A percentile compares a stretch with the other conserved stretches of the same genome.
These are phyloP conservation scores for Polysphondylium violaceum DNA, from an alignment of 78 protist species.

Conservation along the genomic window DNA sequence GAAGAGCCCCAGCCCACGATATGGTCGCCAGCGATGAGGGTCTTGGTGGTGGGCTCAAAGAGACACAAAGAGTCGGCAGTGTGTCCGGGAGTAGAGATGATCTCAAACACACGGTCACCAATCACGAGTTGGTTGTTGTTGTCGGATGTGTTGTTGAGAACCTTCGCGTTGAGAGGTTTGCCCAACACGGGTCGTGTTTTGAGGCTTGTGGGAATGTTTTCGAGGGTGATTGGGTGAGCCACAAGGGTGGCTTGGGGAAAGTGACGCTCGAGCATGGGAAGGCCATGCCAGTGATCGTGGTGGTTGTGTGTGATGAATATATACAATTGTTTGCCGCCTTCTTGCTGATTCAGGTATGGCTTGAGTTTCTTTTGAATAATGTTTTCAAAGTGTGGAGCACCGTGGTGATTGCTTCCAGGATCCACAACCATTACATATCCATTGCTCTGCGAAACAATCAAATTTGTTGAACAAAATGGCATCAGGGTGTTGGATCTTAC, in stretches of 20 bases:
- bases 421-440: constrained; percentile 13
- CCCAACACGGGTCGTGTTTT: constrained; percentile 22
- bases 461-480: constrained; percentile 33
- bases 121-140: neutral
- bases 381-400: constrained; percentile 24
- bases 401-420: constrained; percentile 54
- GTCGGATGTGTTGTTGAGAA: neutral
- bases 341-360: neutral
- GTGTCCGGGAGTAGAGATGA: constrained; percentile 69
- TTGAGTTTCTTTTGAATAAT: constrained; percentile 17
- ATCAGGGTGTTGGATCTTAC: constrained; percentile 31
- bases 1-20: constrained; percentile 60
- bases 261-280: neutral
- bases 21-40: constrained; percentile 73
- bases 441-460: constrained; percentile 8
- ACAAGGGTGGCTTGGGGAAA: constrained; percentile 29
- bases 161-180: neutral
- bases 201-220: neutral
- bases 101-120: constrained; percentile 24
- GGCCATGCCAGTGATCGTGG: constrained; percentile 62
- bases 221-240: constrained; percentile 35
- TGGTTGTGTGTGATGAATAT: constrained; percentile 65
- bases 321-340: neutral
- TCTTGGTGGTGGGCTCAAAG: constrained; percentile 21
- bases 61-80: constrained; percentile 56